phyloP scores from a whole-genome alignment of 2,329 filamentous ascomycete species.

The Fusarium robinianum region DNA sequence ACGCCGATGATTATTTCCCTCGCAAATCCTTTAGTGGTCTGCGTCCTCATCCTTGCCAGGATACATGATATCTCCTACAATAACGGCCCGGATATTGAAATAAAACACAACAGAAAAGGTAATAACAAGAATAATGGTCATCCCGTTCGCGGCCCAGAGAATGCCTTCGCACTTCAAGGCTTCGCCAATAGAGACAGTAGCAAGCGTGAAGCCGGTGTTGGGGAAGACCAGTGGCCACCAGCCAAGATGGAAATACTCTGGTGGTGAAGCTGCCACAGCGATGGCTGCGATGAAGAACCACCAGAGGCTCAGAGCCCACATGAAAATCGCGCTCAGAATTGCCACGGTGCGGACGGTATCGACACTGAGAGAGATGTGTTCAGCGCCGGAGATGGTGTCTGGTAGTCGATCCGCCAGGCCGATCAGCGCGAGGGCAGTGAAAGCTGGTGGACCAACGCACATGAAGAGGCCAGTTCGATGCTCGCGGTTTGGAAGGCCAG shows the following conservation, averaged over 20 bases:
- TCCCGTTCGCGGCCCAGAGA: slow-evolving; percentile 53
- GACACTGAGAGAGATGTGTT: slow-evolving; percentile 49
- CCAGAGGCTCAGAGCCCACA: slow-evolving; percentile 68
- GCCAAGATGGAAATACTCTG: slow-evolving; percentile 60
- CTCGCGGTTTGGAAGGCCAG: slow-evolving; percentile 61
- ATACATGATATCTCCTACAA: slow-evolving; percentile 60
- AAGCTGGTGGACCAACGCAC: slow-evolving; percentile 74
- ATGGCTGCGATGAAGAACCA: slow-evolving; percentile 54
- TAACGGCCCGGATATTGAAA: slow-evolving; percentile 51
- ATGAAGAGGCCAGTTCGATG: slow-evolving; percentile 74
- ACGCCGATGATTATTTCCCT: slow-evolving; percentile 1
- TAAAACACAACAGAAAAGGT: slow-evolving; percentile 51
- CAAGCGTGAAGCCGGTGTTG: slow-evolving; percentile 63
- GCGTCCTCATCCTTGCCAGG: slow-evolving; percentile 60
- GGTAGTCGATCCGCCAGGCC: slow-evolving; percentile 61
- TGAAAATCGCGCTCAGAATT: slow-evolving; percentile 55
- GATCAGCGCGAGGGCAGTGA: slow-evolving; percentile 71
- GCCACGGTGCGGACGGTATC: slow-evolving; percentile 52
- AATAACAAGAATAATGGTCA: slow-evolving; percentile 52
- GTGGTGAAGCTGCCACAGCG: slow-evolving; percentile 44
- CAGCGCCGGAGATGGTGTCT: slow-evolving; percentile 49
- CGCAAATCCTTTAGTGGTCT: slow-evolving; percentile 42
- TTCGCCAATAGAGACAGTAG: slow-evolving; percentile 58
- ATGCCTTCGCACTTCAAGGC: slow-evolving; percentile 52
- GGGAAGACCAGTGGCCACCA: slow-evolving; percentile 70